Evolutionary conservation across 495 filamentous ascomycete genomes (phyloP), one percentile per base, ranked within the genome.

Genomic region (Penicillium turbatum): DNA sequence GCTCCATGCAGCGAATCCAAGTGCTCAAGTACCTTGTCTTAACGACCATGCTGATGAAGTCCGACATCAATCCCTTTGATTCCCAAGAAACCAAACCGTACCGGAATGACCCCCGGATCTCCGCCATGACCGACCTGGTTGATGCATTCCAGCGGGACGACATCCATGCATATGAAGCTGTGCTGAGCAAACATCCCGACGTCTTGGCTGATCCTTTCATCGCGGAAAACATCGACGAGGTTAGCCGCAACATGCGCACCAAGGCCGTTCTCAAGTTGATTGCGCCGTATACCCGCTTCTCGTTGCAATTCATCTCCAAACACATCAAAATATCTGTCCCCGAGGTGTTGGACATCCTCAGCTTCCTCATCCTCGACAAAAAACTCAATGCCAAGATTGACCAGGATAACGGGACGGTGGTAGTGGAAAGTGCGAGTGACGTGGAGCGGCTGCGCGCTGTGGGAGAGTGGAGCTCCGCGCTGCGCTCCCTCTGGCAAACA

Each of bases 1-100:
- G 93, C 45, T 96, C 92, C 34, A 79, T 96, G 61, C 91, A 96
- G 67, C 86, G 93, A 24, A 98, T 97, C 62, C 92, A 97, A 66
- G 93, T 97, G 12, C 83, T 98, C 61, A 97, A 97, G 73, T 98
- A 98, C 62, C 81, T 97, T 17, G 90, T 98, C 41, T 79, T 98
- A 41, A 89, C 92, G 3, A 97, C 90, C 37, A 96, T 98, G 95
- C 81, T 98, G 41, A 96, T 96, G 90, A 92, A 95, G 67, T 95
- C 90, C n/a, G 85, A 95, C 66, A 98, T 98, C 82, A 97, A 97
- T 67, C 95, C 93, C 0, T 98, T 98, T 71, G 92, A 98, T 69
- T 96, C 91, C 29, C 93, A 96, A 71, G 95, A 98, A 72, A 97
- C 92, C n/a, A 97, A 98, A 72, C 92, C 93, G 0, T 98, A 98